Evolutionary conservation across 371 early-diverging fungal species (phyloP).

Genomic region (Rhizopus sp.): DNA sequence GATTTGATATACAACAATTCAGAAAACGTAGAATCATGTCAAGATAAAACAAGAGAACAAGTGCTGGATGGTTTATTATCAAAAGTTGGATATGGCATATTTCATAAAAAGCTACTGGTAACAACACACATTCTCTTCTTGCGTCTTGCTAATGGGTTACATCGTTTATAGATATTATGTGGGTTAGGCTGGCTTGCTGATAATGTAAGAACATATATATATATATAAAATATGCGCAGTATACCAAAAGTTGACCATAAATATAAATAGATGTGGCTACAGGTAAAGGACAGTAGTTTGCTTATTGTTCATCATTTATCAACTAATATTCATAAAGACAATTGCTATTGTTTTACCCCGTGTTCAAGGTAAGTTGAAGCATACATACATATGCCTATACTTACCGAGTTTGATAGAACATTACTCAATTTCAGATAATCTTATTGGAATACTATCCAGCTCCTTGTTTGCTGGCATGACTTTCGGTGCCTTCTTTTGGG

Average conservation of each 20-base stretch:
- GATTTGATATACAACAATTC: too few species aligned
- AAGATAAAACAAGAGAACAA: slow-evolving; percentile 18
- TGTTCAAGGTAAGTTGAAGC: slow-evolving; percentile 41
- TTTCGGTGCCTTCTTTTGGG: slow-evolving; percentile 85
- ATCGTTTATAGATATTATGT: slow-evolving; percentile 60
- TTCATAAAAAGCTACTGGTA: slow-evolving; percentile 78
- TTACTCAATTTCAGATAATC: slow-evolving; percentile 58
- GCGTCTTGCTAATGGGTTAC: background rate
- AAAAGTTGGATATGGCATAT: slow-evolving; percentile 76
- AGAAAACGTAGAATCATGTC: background rate
- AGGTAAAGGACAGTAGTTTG: slow-evolving; percentile 40
- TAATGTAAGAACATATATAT: slow-evolving; percentile 60
- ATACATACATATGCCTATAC: background rate
- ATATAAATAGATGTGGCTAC: slow-evolving; percentile 64
- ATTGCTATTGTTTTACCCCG: slow-evolving; percentile 66
- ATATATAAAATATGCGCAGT: too few species aligned
- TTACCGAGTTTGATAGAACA: slow-evolving; percentile 40
- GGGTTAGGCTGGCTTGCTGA: slow-evolving; percentile 88
- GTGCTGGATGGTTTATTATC: slow-evolving; percentile 62
- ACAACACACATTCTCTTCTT: background rate
- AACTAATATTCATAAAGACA: slow-evolving; percentile 49
- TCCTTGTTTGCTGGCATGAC: slow-evolving; percentile 80
- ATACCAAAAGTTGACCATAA: background rate
- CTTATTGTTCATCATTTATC: slow-evolving; percentile 4
- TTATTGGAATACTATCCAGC: slow-evolving; percentile 67